Percentiles rank a stretch among this genome's conserved stretches.
phyloP scores from a whole-genome alignment of 2,329 filamentous ascomycete species.

The Rhynchosporium agropyri region DNA sequence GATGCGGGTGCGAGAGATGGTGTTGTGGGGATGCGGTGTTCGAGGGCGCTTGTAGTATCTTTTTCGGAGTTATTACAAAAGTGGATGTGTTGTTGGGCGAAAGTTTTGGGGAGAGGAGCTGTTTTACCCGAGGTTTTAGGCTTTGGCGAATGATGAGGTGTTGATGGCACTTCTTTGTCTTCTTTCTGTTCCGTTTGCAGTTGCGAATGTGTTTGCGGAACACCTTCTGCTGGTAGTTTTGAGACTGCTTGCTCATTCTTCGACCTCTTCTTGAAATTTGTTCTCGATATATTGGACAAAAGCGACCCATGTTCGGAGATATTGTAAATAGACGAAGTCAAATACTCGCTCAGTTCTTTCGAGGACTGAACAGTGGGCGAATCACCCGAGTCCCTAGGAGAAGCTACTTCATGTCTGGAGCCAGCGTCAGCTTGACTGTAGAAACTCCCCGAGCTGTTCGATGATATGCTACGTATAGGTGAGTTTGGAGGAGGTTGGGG shows the following conservation, averaged over 20 bases:
- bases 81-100: slow-evolving; percentile 6
- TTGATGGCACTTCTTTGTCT: not conserved
- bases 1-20: not conserved
- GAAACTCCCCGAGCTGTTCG: slow-evolving; percentile 26
- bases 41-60: not conserved
- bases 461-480: slow-evolving; percentile 7
- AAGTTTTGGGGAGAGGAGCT: not conserved
- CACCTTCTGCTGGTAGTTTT: not conserved
- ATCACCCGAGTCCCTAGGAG: not conserved
- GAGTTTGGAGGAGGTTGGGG: not conserved
- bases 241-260: not conserved
- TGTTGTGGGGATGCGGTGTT: not conserved
- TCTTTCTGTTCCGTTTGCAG: not conserved
- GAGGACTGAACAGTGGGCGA: not conserved
- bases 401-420: slow-evolving; percentile 1
- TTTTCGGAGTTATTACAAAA: not conserved
- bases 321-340: slow-evolving; percentile 12
- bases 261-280: not conserved
- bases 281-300: not conserved
- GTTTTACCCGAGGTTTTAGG: slow-evolving; percentile 8
- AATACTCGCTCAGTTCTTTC: not conserved
- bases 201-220: not conserved
- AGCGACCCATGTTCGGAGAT: not conserved
- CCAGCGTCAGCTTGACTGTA: slow-evolving; percentile 27
- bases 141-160: not conserved